Base-by-base conservation (phyloP, 2,329 filamentous ascomycete species). In the Alternaria arborescens region DNA sequence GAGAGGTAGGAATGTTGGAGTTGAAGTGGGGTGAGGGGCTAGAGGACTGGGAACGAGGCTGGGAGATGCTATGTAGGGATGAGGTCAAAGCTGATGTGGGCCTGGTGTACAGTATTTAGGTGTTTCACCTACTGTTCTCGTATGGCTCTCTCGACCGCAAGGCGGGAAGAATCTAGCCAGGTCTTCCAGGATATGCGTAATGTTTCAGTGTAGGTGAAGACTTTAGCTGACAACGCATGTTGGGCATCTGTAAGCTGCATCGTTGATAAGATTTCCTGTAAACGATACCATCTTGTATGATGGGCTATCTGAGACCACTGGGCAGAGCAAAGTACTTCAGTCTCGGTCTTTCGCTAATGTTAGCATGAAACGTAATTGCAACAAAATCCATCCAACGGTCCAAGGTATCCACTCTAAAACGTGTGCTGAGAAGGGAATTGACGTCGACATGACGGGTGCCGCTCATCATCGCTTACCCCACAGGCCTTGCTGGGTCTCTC, bases 401-500 rank as follows among this genome's bases (percentile, higher is more conserved):
- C 44, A 40, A 38, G 24, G 32, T 36, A 40, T 12, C 18, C 52
- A 28, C 55, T 55, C 38, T 56, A 44, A 36, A 51, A 18, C 28
- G 36, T 53, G 42, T 40, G 34, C 42, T 48, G 18, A 52, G 50
- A 59, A 52, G 28, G 11, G n/a, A 46, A 46, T 8, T 8, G 8
- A 24, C n/a, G 18, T 32, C 24, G 20, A 36, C n/a, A 16, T 44
- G 2, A 11, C 36, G 18, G 26, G 18, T 16, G 16, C 26, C 20
- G 18, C 30, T 12, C 41, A 42, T 62, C 53, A 76, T 60, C 73
- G 66, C 67, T 75, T 76, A 30, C 70, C 69, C 87, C 87, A 89
- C 66, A 89, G 70, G 2, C 86, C 87, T 64, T 83, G 81, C 60
- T 85, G 83, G 58, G 84, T 86, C 71, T 88, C 85, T 69, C 86